Base-by-base conservation (phyloP, 441 rosid species). In the Arabidopsis hybrid region DNA sequence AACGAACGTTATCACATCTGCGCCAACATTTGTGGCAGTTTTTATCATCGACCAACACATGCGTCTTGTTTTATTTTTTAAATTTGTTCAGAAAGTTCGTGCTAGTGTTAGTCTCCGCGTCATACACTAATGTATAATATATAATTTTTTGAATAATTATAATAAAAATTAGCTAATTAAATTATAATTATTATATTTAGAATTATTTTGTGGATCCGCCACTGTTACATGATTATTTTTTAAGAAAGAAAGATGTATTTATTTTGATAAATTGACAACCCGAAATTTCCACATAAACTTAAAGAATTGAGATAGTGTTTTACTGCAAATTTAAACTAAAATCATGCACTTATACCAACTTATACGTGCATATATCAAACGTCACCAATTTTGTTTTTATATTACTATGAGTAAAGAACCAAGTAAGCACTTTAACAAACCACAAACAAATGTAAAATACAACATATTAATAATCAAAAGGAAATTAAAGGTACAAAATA, bases 61-160 rank as follows among this genome's bases (percentile, higher is more conserved):
- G 72, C 35, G 38, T 73, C 72, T 58, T 73, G 67, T 58, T 65
- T 65, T 31, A 13, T 36, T 36, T 64, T 35, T 13, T 55, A 72
- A 34, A 53, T 12, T 36, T 50, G 29, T 63, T 63, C 40, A 59
- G 45, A 58, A 58, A 1, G 29, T 4, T 31, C 32, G 32, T 29
- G 3, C 26, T 21, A 21, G 26, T 21, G 26, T 21, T 21, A 21
- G 26, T 21, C 26, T 21, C 26, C 0, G 26, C 26, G 26, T 21
- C 26, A 21, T 21, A 21, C 26, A 21, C 26, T 21, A 21, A 21
- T 21, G 26, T 21, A 21, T 21, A 21, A 21, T 21, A 21, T 21
- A 21, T 21, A 21, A 21, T 21, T 21, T 21, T 21, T 21, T 21
- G 26, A 21, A 21, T 21, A 21, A 21, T 21, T 21, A 21, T 21